A percentile compares a stretch with the other conserved stretches of the same genome.
Conservation (phyloP, 2,329 filamentous ascomycete species). For the Aspergillus caelatus region DNA sequence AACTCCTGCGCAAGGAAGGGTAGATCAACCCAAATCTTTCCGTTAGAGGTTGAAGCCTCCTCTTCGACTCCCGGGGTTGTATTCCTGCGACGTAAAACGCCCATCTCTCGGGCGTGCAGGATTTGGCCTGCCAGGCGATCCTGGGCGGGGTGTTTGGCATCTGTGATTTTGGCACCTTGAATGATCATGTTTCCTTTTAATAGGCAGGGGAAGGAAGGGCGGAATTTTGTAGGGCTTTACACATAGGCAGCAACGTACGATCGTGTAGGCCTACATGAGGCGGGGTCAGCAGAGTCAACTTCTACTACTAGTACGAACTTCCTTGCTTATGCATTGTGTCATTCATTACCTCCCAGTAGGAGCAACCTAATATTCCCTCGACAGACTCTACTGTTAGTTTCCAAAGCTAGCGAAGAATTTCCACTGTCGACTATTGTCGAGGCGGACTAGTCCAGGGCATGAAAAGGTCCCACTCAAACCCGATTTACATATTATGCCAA, state of each 20-base stretch:
- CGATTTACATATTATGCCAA: no score
- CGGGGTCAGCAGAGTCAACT: not conserved
- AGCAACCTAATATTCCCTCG: no score
- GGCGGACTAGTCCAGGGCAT: no score
- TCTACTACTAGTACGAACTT: not conserved
- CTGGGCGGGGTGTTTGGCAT: not conserved
- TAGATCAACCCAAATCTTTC: not conserved
- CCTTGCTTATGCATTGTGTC: not conserved
- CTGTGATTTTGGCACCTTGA: not conserved
- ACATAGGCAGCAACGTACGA: no score
- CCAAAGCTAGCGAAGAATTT: no score
- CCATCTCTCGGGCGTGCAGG: not conserved
- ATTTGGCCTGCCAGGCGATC: not conserved
- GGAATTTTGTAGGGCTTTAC: no score
- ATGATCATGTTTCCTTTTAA: no score
- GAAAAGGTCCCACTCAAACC: no score
- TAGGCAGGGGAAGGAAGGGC: no score
- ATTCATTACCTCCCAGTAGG: not conserved
- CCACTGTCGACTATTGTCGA: no score
- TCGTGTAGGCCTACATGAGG: no score
- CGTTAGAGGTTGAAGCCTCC: not conserved
- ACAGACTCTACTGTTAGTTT: no score
- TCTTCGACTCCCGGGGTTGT: not conserved
- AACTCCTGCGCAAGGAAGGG: not conserved
- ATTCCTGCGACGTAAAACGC: not conserved